Conservation (phyloP, 495 filamentous ascomycete genomes). For the Trichoderma gamsii region DNA sequence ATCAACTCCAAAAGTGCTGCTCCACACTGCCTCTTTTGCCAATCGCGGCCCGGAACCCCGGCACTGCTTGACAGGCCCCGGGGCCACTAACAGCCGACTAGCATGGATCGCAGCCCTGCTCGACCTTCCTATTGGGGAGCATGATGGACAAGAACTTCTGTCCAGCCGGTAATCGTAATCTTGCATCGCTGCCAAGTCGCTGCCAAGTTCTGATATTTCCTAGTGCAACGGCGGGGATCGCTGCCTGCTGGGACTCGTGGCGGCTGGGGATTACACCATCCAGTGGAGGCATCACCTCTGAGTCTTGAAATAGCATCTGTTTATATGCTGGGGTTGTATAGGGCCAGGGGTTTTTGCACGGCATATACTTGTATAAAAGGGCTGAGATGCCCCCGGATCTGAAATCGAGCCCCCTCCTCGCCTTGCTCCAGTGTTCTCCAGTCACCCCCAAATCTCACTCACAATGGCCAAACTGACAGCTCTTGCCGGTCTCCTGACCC, state of each 20-base stretch:
- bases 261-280: no score
- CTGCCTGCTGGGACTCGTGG: not conserved
- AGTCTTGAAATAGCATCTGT: no score
- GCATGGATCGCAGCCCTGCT: no score
- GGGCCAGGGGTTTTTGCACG: not conserved
- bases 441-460: not conserved
- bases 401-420: not conserved
- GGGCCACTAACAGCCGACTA: not conserved
- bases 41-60: not conserved
- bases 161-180: not conserved
- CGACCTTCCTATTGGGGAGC: conserved; percentile 1
- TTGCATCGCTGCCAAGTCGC: not conserved
- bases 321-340: no score
- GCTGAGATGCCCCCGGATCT: not conserved
- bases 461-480: not conserved
- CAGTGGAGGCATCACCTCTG: no score
- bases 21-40: not conserved
- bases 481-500: not conserved
- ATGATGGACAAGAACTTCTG: not conserved
- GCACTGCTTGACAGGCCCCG: not conserved
- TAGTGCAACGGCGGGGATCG: not conserved
- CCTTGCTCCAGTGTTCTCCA: not conserved
- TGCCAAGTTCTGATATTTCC: not conserved
- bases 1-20: no score
- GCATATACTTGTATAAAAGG: not conserved